Base-by-base conservation (phyloP, 805 yeast genomes). In the Lachancea quebecensis region DNA sequence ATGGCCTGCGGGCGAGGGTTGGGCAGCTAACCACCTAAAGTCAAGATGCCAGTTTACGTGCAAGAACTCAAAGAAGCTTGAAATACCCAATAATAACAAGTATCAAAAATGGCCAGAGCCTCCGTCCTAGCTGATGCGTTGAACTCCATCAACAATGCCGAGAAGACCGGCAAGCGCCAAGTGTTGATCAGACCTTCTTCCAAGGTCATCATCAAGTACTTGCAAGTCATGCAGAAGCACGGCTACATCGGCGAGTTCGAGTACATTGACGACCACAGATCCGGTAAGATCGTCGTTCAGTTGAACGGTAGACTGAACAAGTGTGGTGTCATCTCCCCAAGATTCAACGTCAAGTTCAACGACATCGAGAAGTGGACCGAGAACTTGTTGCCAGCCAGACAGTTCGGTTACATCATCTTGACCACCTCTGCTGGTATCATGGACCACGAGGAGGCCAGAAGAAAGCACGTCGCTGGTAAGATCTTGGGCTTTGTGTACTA, bases 381-480 rank as follows among this genome's bases (percentile, higher is more conserved):
- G 74, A 88, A 90, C 86, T 83, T 90, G 71, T 80, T 90, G 70
- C 98, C 98, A 74, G 95, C 98, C 60, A 88, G 98, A 85, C 98
- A 90, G 78, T 91, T 90, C 70, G 98, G 98, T 78, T 89, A 74
- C 84, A 90, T 90, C 69, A 86, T 90, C 75, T 82, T 90, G 72
- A 91, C 98, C 77, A 90, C 98, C 65, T 91, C 97, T 66, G 96
- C 97, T 66, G 98, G 98, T 79, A 90, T 90, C 68, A 89, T 90
- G 95, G 97, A 91, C 82, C 98, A 90, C 81, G 97, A 91, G 81
- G 97, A 90, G 80, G 98, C 98, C 69, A 87, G 95, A 84, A 85
- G 97, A 83, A 91, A 90, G 86, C 97, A 90, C 79, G 97, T 90
- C 65, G 88, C 96, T 64, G 98, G 98, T 75, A 90, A 90, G 83